These are phyloP conservation scores for Anthracocystis panici-leucophaei DNA, from an alignment of 1,284 basidiomycete genomes.

Conservation along the genomic window DNA sequence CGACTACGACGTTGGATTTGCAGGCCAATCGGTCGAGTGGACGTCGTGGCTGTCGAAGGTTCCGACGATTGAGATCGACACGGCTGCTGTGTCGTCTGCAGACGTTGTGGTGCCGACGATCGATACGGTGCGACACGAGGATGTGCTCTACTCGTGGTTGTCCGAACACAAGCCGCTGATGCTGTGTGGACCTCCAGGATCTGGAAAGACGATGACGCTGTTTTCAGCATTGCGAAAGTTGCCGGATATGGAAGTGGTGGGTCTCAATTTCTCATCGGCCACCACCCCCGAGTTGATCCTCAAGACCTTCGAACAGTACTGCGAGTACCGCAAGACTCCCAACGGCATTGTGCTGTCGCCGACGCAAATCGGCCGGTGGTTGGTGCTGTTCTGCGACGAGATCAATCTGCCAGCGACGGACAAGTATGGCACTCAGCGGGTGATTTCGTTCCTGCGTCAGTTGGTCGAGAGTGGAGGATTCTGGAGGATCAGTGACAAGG, in stretches of 20 bases:
- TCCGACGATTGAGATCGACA: conserved; percentile 95
- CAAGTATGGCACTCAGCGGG: conserved; percentile 98
- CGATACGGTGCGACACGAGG: conserved; percentile 98
- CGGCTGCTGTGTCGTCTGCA: conserved; percentile 91
- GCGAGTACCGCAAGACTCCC: conserved; percentile 97
- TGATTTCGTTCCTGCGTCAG: conserved; percentile 98
- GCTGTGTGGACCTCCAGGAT: conserved; percentile 98
- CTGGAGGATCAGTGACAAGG: conserved; percentile 93
- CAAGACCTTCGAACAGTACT: conserved; percentile 99
- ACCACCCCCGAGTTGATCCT: conserved; percentile 97
- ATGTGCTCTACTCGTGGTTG: conserved; percentile 97
- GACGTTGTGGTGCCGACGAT: conserved; percentile 98
- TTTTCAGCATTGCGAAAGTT: conserved; percentile 97
- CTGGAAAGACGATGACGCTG: conserved; percentile 99
- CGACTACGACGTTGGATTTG: conserved; percentile 83
- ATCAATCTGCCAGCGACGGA: conserved; percentile 97
- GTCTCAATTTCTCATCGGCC: conserved; percentile 98
- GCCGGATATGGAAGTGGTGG: conserved; percentile 98
- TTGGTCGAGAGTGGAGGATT: conserved; percentile 95
- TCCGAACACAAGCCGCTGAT: conserved; percentile 98
- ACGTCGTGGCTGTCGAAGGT: conserved; percentile 84
- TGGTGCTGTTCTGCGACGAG: conserved; percentile 99
- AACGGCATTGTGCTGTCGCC: conserved; percentile 95
- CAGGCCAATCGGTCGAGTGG: conserved; percentile 76
- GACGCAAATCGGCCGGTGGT: conserved; percentile 94